Percentiles rank a stretch among this genome's conserved stretches.
These are phyloP conservation scores for Candolleomyces aberdarensis DNA, from an alignment of 768 basidiomycete genomes.

Conservation along the genomic window DNA sequence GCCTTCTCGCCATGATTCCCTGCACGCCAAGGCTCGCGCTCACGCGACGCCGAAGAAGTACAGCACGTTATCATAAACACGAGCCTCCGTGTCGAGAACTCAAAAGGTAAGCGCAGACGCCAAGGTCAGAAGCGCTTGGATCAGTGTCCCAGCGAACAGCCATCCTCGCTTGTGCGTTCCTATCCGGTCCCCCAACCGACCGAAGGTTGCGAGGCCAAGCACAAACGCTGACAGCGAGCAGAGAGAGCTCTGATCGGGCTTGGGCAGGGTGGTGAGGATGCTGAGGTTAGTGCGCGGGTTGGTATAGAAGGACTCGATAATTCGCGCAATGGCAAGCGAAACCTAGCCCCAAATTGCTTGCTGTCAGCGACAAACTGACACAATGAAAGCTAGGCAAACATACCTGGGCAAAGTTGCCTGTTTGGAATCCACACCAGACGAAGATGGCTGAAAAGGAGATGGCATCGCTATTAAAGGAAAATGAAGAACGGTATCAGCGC, in stretches of 20 bases:
- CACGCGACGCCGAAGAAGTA: conserved; percentile 9
- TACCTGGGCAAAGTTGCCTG: neutral
- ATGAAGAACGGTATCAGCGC: neutral
- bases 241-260: neutral
- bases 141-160: conserved; percentile 8
- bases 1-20: conserved; percentile 10
- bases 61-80: conserved; percentile 32
- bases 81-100: conserved; percentile 56
- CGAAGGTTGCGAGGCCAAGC: conserved; percentile 1
- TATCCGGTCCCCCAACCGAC: conserved; percentile 5
- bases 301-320: no score
- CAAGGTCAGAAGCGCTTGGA: conserved; percentile 9
- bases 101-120: conserved; percentile 28
- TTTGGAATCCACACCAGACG: neutral
- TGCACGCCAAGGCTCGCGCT: conserved; percentile 12
- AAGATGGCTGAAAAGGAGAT: neutral
- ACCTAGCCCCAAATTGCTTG: neutral
- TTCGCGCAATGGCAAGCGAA: no score
- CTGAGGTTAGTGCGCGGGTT: neutral
- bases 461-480: neutral
- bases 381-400: no score
- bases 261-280: neutral
- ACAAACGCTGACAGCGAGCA: conserved; percentile 6
- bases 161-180: conserved; percentile 10
- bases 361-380: neutral